These are phyloP conservation scores for Mycena albidolilacea DNA, from an alignment of 768 basidiomycete genomes.

Conservation along the genomic window DNA sequence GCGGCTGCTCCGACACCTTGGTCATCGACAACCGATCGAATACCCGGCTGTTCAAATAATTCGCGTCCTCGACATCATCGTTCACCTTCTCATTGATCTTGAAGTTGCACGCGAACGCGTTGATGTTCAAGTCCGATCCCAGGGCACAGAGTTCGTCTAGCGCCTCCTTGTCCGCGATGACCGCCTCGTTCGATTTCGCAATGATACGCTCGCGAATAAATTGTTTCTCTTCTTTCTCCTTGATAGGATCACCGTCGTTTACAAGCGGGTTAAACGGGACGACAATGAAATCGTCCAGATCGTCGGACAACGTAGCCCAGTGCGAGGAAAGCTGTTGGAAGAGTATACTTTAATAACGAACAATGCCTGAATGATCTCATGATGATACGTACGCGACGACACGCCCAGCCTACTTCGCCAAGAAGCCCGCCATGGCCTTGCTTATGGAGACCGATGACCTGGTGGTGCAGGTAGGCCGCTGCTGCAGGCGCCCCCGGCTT, in stretches of 20 bases:
- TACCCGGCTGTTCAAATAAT: slow-evolving; percentile 55
- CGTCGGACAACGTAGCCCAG: slow-evolving; percentile 56
- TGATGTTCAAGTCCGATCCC: slow-evolving; percentile 61
- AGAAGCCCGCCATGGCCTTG: slow-evolving; percentile 55
- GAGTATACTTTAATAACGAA: no score
- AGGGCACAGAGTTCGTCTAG: slow-evolving; percentile 42
- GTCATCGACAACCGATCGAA: slow-evolving; percentile 55
- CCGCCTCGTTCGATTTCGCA: slow-evolving; percentile 45
- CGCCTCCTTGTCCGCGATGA: slow-evolving; percentile 45
- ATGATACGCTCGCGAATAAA: slow-evolving; percentile 53
- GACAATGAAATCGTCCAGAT: slow-evolving; percentile 51
- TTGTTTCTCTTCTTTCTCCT: slow-evolving; percentile 30
- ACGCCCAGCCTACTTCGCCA: slow-evolving; percentile 47
- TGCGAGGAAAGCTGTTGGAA: neutral
- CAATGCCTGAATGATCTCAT: neutral
- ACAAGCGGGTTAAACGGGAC: slow-evolving; percentile 51
- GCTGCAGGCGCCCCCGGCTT: slow-evolving; percentile 63
- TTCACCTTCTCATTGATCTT: slow-evolving; percentile 50
- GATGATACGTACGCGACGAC: neutral
- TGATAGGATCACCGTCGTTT: neutral
- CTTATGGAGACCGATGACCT: slow-evolving; percentile 56
- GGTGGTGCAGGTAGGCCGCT: slow-evolving; percentile 54
- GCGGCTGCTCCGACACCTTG: slow-evolving; percentile 38
- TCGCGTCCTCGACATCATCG: slow-evolving; percentile 57
- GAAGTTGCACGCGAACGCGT: slow-evolving; percentile 62